A percentile compares a stretch with the other conserved stretches of the same genome.
Evolutionary conservation across 2,329 filamentous ascomycete genomes (phyloP).

Genomic region (Balansia obtecta): DNA sequence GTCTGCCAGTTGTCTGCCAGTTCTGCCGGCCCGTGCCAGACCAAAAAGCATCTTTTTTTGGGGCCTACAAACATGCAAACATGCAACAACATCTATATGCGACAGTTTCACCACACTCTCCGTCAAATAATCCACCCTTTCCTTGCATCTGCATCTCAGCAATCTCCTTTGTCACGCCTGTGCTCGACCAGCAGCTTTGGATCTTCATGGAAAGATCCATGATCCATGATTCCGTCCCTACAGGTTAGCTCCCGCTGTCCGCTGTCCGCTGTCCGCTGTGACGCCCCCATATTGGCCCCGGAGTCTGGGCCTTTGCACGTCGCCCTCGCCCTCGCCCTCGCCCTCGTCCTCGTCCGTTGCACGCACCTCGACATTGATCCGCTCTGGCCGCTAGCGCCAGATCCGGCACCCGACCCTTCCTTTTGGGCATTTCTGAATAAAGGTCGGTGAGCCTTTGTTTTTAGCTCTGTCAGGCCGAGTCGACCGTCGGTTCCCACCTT

Average conservation of each 20-base stretch:
- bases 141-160: too few species aligned
- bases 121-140: too few species aligned
- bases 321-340: neutral
- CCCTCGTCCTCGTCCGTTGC: neutral
- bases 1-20: too few species aligned
- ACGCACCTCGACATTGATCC: neutral
- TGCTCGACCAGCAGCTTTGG: neutral
- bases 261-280: neutral
- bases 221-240: neutral
- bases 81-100: too few species aligned
- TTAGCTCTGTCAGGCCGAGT: neutral
- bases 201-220: neutral
- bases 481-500: neutral
- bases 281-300: neutral
- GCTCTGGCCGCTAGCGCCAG: conserved; percentile 4
- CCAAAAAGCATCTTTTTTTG: too few species aligned
- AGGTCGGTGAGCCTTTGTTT: conserved; percentile 6
- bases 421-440: neutral
- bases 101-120: too few species aligned
- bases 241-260: conserved; percentile 1
- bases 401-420: conserved; percentile 1
- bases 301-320: neutral
- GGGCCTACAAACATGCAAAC: too few species aligned
- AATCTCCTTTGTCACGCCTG: neutral
- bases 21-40: too few species aligned